Evolutionary conservation across 768 basidiomycete genomes (phyloP), one percentile per base, ranked within the genome.

Genomic region (Trametes villosa): DNA sequence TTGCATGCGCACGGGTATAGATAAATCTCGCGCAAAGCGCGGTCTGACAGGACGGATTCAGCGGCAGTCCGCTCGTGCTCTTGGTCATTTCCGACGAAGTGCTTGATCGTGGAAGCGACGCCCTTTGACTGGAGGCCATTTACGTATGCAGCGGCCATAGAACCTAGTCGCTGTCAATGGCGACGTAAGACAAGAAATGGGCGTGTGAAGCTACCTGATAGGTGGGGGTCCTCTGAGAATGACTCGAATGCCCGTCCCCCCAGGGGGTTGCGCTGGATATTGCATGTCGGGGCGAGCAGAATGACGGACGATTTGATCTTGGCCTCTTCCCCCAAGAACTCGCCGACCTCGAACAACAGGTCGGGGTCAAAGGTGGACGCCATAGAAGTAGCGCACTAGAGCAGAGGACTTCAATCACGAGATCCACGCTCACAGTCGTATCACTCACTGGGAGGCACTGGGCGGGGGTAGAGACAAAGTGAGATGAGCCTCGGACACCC

Each of bases 1-100:
- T 30, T 41, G 50, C 24, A 47, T 53, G 72, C 82, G 66, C 73
- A 87, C 80, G 87, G 88, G 67, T 86, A 85, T 6, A 91, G 77
- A 71, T 91, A 91, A 52, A 91, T 77, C 69, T 91, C 89, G 45
- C 88, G 78, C 44, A 91, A 72, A 20, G 89, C 86, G 31, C 89
- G 78, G 30, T 83, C 81, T 9, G 86, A 85, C 62, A 91, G 74
- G 36, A 85, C 82, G 12, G 86, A 86, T 15, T 86, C 84, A 18
- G 81, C 83, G 8, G 85, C 83, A 12, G 83, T 85, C 13, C 88
- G 78, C 69, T 89, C 87, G 64, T 87, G 83, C 69, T 91, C 89
- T 71, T 89, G 86, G 66, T 90, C 89, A 73, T 90, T 89, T 7
- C 75, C 85, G 45, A 86, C 85, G 57, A 88, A 89, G 68, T 90